phyloP scores from a whole-genome alignment of 2,329 filamentous ascomycete genomes.

The Aspergillus quadricinctus region DNA sequence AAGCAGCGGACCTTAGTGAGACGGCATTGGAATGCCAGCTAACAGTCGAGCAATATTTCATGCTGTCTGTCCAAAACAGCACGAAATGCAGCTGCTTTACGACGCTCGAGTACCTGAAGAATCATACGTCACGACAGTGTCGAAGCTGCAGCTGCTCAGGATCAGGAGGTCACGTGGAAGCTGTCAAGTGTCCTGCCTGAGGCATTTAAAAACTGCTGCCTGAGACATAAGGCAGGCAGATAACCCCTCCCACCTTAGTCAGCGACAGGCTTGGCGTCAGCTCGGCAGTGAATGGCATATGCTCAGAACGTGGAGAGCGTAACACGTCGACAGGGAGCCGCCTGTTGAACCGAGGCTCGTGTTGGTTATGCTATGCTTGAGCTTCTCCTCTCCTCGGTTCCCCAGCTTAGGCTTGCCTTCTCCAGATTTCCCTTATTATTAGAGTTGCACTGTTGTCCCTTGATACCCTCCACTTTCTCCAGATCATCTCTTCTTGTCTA shows the following conservation, averaged over 20 bases:
- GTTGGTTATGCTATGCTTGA: background rate
- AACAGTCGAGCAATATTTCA: conserved; percentile 4
- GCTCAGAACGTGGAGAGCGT: background rate
- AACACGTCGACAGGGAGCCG: background rate
- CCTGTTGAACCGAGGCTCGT: background rate
- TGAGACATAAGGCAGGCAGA: background rate
- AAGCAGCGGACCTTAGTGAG: conserved; percentile 2
- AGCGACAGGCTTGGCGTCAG: background rate
- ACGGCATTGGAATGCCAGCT: conserved; percentile 12
- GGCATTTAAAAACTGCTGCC: too few species aligned
- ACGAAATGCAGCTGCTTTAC: background rate
- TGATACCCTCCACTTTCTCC: background rate
- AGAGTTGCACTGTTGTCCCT: background rate
- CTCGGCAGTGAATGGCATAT: background rate
- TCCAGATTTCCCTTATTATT: background rate
- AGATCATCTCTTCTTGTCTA: conserved; percentile 3
- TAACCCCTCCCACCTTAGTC: background rate
- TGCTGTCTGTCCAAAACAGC: conserved; percentile 1
- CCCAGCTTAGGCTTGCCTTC: background rate
- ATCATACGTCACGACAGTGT: background rate
- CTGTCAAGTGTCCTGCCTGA: background rate
- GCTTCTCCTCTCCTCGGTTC: background rate
- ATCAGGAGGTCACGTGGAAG: background rate
- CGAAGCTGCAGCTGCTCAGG: background rate
- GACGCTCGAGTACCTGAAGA: background rate